Conservation (phyloP, 805 yeast genomes). For the Kurtzmaniella fragi region DNA sequence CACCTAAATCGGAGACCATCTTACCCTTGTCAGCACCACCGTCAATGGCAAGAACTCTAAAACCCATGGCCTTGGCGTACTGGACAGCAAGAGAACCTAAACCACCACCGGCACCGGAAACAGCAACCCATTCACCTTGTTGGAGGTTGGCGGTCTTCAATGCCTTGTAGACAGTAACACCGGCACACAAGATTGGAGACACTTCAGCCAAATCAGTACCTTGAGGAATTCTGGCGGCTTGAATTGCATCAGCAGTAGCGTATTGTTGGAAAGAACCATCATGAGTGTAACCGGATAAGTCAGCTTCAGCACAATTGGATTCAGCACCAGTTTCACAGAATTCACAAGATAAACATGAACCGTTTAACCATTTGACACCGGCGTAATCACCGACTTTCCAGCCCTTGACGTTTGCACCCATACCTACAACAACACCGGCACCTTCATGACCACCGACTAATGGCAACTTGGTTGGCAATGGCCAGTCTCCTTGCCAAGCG, state of each 20-base stretch:
- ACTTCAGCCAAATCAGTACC: constrained; percentile 70
- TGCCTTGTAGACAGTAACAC: constrained; percentile 89
- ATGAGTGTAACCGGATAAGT: constrained; percentile 72
- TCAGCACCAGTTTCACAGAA: constrained; percentile 64
- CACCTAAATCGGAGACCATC: constrained; percentile 54
- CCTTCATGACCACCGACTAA: constrained; percentile 89
- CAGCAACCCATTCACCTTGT: constrained; percentile 73
- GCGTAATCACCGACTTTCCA: constrained; percentile 78
- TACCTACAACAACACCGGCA: constrained; percentile 79
- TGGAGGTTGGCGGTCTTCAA: constrained; percentile 67
- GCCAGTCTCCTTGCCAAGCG: constrained; percentile 96
- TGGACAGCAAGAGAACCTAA: constrained; percentile 71
- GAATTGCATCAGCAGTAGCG: constrained; percentile 83
- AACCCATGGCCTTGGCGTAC: constrained; percentile 75
- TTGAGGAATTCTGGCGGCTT: constrained; percentile 75
- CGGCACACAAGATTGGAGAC: constrained; percentile 87
- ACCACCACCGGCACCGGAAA: constrained; percentile 80
- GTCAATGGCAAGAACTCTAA: constrained; percentile 66
- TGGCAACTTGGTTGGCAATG: constrained; percentile 66
- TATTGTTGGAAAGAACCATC: constrained; percentile 92
- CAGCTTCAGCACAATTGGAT: constrained; percentile 66
- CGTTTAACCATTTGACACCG: constrained; percentile 80
- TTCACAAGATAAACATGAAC: constrained; percentile 75
- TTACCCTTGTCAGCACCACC: constrained; percentile 60
- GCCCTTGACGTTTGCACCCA: constrained; percentile 63